Percentiles rank a stretch among this genome's conserved stretches.
These are phyloP conservation scores for Debaryomyces fabryi DNA, from an alignment of 1,139 yeast genomes.

Conservation along the genomic window DNA sequence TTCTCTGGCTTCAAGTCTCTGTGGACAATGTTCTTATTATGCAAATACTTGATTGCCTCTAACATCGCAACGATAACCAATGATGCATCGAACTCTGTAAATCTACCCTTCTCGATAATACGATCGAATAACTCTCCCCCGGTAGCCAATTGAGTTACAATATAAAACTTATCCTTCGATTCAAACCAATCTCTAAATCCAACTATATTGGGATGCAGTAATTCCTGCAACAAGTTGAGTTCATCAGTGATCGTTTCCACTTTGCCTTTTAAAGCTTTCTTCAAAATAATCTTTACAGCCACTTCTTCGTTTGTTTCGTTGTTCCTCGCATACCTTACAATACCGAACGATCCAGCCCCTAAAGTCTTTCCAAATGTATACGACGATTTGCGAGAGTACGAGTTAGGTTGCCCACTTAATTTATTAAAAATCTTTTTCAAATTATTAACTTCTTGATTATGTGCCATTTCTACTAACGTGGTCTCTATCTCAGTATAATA, in stretches of 20 bases:
- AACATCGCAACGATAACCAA: constrained; percentile 68
- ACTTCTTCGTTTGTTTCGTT: constrained; percentile 66
- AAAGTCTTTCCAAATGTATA: constrained; percentile 77
- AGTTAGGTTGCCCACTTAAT: constrained; percentile 72
- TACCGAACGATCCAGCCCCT: constrained; percentile 93
- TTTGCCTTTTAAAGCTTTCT: constrained; percentile 78
- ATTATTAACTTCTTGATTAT: constrained; percentile 17
- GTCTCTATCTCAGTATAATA: neutral
- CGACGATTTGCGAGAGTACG: constrained; percentile 62
- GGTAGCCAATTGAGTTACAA: constrained; percentile 78
- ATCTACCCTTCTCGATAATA: constrained; percentile 72
- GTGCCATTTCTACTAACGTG: constrained; percentile 8
- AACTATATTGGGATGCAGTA: constrained; percentile 81
- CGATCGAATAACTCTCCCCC: constrained; percentile 93
- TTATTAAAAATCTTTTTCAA: constrained; percentile 49
- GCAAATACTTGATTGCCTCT: constrained; percentile 75
- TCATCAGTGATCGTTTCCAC: constrained; percentile 76
- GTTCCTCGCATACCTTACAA: constrained; percentile 76
- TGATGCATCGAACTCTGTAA: constrained; percentile 85
- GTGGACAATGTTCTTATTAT: constrained; percentile 75
- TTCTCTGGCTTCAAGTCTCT: constrained; percentile 93
- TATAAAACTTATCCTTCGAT: constrained; percentile 72
- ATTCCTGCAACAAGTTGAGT: constrained; percentile 61
- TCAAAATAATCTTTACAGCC: constrained; percentile 83
- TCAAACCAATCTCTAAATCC: constrained; percentile 89